Percentiles rank a stretch among this genome's conserved stretches.
These are phyloP conservation scores for Mortierella sp. DNA, from an alignment of 371 early-diverging fungal genomes.

Conservation along the genomic window DNA sequence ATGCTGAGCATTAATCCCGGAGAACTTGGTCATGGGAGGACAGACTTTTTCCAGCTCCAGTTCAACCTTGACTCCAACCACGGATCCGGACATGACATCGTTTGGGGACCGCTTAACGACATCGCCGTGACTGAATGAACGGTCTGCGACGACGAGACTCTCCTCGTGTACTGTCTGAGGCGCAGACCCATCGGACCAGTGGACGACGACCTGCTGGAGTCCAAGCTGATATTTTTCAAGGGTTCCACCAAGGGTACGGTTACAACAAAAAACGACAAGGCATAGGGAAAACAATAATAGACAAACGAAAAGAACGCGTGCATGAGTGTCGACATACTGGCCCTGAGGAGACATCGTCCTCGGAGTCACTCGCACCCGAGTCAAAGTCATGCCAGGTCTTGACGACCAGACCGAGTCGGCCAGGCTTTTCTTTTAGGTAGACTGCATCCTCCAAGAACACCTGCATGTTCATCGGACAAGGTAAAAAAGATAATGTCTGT, in stretches of 20 bases:
- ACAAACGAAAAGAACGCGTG: not conserved
- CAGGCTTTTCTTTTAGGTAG: constrained; percentile 34
- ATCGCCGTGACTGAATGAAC: constrained; percentile 55
- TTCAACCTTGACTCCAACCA: constrained; percentile 46
- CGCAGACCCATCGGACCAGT: constrained; percentile 50
- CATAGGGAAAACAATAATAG: too few species aligned
- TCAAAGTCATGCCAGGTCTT: constrained; percentile 58
- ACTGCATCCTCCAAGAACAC: constrained; percentile 56
- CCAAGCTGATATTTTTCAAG: constrained; percentile 28
- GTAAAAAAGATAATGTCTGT: not conserved
- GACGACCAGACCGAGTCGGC: constrained; percentile 42
- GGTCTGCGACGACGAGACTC: constrained; percentile 46
- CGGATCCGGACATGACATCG: constrained; percentile 53
- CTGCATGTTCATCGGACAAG: constrained; percentile 11
- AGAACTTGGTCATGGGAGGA: constrained; percentile 44
- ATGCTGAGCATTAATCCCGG: constrained; percentile 46
- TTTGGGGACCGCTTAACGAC: constrained; percentile 53
- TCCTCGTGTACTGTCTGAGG: constrained; percentile 44
- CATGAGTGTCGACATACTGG: constrained; percentile 24
- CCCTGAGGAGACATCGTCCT: constrained; percentile 48
- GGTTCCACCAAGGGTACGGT: too few species aligned
- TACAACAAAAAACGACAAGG: too few species aligned
- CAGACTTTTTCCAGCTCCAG: constrained; percentile 49
- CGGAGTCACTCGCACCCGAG: constrained; percentile 44
- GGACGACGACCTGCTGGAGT: constrained; percentile 53